phyloP scores from a whole-genome alignment of 140 eudicot genomes.

The Eryngium alpinum region DNA sequence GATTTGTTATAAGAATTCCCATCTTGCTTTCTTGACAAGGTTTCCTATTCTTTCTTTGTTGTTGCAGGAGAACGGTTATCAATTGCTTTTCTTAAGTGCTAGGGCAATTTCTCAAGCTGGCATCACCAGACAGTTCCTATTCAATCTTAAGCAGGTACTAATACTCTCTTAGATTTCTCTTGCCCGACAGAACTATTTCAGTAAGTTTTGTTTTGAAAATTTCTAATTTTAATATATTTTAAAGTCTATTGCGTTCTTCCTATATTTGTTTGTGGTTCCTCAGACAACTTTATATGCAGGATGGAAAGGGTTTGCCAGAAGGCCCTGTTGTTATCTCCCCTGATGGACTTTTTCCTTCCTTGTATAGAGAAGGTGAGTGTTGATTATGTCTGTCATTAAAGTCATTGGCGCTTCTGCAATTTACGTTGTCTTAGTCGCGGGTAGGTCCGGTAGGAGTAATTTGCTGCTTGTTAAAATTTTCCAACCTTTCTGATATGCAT shows the following conservation, averaged over 20 bases:
- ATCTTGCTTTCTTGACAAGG: background rate
- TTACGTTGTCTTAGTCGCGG: background rate
- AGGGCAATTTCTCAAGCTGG: constrained; percentile 89
- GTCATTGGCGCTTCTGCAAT: background rate
- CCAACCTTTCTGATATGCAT: background rate
- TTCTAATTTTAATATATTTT: background rate
- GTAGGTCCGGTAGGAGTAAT: background rate
- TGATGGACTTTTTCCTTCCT: constrained; percentile 92
- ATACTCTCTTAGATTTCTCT: background rate
- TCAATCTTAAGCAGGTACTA: constrained; percentile 79
- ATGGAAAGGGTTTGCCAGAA: constrained; percentile 77
- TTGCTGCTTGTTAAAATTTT: background rate
- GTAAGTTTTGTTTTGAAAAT: background rate
- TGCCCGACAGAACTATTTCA: background rate
- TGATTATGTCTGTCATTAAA: constrained; percentile 6
- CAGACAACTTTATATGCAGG: constrained; percentile 34
- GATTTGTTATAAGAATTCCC: background rate
- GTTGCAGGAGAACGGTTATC: constrained; percentile 89
- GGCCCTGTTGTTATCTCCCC: constrained; percentile 96
- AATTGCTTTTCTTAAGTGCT: constrained; percentile 81
- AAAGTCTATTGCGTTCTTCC: background rate
- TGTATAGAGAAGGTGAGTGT: constrained; percentile 76
- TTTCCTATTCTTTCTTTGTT: background rate
- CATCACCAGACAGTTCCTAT: constrained; percentile 68
- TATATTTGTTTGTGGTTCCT: background rate